Evolutionary conservation across 768 basidiomycete species (phyloP).

Genomic region (Phanerochaete carnosa): DNA sequence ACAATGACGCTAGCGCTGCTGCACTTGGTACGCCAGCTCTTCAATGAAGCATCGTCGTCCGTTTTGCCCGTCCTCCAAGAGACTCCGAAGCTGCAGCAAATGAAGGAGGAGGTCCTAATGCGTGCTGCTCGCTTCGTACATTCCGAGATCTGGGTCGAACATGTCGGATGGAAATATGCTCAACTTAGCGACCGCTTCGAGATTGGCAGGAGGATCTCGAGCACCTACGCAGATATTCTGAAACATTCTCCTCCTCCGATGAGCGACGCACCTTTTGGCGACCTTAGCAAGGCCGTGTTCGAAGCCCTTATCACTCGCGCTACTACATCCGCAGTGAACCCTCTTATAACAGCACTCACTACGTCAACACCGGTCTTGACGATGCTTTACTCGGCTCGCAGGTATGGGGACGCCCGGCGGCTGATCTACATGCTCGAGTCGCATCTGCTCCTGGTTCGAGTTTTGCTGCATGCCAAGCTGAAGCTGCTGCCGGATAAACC

Average conservation of each 20-base stretch:
- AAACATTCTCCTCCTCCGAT: slow-evolving; percentile 54
- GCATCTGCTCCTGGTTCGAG: slow-evolving; percentile 56
- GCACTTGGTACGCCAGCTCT: slow-evolving; percentile 70
- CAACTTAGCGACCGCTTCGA: slow-evolving; percentile 82
- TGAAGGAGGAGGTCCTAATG: slow-evolving; percentile 83
- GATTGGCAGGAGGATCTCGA: slow-evolving; percentile 65
- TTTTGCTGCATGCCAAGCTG: slow-evolving; percentile 66
- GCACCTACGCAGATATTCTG: slow-evolving; percentile 66
- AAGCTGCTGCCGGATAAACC: slow-evolving; percentile 20
- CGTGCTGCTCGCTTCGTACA: slow-evolving; percentile 79
- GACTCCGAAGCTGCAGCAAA: slow-evolving; percentile 57
- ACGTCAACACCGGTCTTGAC: slow-evolving; percentile 56
- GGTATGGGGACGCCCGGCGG: slow-evolving; percentile 66
- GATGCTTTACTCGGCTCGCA: slow-evolving; percentile 57
- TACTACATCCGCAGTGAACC: slow-evolving; percentile 76
- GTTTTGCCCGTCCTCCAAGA: slow-evolving; percentile 45
- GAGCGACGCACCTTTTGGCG: slow-evolving; percentile 54
- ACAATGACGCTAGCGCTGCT: slow-evolving; percentile 81
- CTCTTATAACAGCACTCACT: slow-evolving; percentile 69
- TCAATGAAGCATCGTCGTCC: slow-evolving; percentile 66
- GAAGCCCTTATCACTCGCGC: slow-evolving; percentile 74
- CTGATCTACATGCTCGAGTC: slow-evolving; percentile 68
- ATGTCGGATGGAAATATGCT: slow-evolving; percentile 81
- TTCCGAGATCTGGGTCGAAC: slow-evolving; percentile 85
- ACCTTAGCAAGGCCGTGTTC: slow-evolving; percentile 58